Evolutionary conservation across 2,329 filamentous ascomycete genomes (phyloP).

Genomic region (Xylaria multiplex): DNA sequence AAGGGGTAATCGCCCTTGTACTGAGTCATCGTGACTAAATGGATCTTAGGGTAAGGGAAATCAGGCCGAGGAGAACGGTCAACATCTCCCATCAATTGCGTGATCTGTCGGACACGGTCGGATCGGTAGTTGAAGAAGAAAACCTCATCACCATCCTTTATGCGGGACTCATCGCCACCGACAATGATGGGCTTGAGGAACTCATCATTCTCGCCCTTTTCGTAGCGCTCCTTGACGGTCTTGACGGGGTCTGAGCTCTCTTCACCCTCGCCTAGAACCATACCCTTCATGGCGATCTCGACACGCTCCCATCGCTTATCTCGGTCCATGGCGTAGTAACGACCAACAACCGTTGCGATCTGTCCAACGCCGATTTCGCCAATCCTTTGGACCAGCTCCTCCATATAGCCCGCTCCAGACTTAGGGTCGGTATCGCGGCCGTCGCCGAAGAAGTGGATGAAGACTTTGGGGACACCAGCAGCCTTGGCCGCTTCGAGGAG

Average conservation of each 20-base stretch:
- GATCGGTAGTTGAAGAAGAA: conserved; percentile 99
- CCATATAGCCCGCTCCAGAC: conserved; percentile 87
- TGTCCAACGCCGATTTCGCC: conserved; percentile 88
- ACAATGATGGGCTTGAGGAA: conserved; percentile 98
- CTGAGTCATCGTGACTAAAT: conserved; percentile 95
- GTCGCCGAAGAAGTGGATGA: conserved; percentile 99
- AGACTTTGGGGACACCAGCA: conserved; percentile 86
- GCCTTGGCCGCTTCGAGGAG: conserved; percentile 92
- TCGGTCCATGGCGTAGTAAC: conserved; percentile 99
- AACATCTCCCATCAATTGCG: conserved; percentile 89
- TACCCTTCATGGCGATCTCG: conserved; percentile 86
- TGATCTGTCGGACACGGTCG: conserved; percentile 95
- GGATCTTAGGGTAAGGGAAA: conserved; percentile 93
- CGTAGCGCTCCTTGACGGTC: conserved; percentile 88
- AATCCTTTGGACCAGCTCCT: conserved; percentile 81
- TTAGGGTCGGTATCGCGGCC: conserved; percentile 98
- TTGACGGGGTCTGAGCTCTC: conserved; percentile 83
- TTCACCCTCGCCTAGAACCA: conserved; percentile 89
- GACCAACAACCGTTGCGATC: conserved; percentile 90
- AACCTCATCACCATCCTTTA: conserved; percentile 91
- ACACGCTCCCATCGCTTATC: conserved; percentile 99
- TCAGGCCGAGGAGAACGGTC: conserved; percentile 91
- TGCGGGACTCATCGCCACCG: conserved; percentile 83
- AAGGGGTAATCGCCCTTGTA: conserved; percentile 98
- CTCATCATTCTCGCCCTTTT: conserved; percentile 90